Evolutionary conservation across 495 filamentous ascomycete species (phyloP).

Genomic region (Elasticomyces elasticus): DNA sequence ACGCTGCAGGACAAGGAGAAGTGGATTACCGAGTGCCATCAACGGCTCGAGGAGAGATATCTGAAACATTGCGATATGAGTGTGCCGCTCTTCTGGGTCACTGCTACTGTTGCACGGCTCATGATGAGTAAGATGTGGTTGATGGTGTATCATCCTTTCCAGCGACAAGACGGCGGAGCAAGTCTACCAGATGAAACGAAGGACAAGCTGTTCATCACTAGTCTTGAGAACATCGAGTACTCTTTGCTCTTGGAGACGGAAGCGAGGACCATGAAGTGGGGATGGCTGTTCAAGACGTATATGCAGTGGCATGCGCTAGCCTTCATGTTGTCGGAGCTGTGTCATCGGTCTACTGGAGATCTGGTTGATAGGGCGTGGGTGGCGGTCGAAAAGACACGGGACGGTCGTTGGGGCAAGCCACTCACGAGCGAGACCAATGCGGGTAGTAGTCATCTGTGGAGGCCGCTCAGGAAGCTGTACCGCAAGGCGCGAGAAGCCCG

Average conservation of each 20-base stretch:
- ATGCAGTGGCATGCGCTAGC: slow-evolving; percentile 76
- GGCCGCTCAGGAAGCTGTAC: slow-evolving; percentile 62
- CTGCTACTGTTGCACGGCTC: slow-evolving; percentile 56
- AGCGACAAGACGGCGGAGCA: slow-evolving; percentile 31
- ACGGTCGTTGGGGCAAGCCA: slow-evolving; percentile 31
- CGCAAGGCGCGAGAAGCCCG: slow-evolving; percentile 51
- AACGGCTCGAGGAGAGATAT: slow-evolving; percentile 57
- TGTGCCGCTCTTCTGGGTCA: slow-evolving; percentile 58
- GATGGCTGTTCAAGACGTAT: slow-evolving; percentile 74
- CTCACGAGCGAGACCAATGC: slow-evolving; percentile 42
- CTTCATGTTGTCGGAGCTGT: slow-evolving; percentile 66
- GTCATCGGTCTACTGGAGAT: slow-evolving; percentile 56
- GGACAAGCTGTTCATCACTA: slow-evolving; percentile 63
- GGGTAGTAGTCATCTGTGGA: slow-evolving; percentile 59
- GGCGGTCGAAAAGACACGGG: slow-evolving; percentile 49
- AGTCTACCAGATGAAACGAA: slow-evolving; percentile 46
- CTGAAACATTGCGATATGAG: slow-evolving; percentile 50
- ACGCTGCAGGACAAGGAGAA: slow-evolving; percentile 46
- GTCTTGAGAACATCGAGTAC: slow-evolving; percentile 69
- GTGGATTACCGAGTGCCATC: slow-evolving; percentile 53
- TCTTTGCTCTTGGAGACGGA: slow-evolving; percentile 52
- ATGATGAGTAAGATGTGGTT: slow-evolving; percentile 62
- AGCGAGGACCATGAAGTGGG: slow-evolving; percentile 53
- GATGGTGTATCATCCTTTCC: slow-evolving; percentile 50
- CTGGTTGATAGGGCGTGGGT: slow-evolving; percentile 73